Evolutionary conservation across 208 protist species (phyloP).

Genomic region (Leishmania arabica): DNA sequence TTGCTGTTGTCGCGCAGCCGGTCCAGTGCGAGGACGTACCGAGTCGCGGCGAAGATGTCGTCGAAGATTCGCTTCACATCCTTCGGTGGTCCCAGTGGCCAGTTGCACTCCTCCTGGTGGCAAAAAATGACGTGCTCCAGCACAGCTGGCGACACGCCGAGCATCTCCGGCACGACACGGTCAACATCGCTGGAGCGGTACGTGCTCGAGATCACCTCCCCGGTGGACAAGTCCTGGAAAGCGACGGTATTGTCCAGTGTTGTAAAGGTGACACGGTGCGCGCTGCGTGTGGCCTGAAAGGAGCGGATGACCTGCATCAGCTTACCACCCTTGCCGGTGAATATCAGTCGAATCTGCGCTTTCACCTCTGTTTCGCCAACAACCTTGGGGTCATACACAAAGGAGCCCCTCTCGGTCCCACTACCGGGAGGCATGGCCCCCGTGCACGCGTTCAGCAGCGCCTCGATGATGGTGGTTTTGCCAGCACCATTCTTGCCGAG

Average conservation of each 20-base stretch:
- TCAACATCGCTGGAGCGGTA: conserved; percentile 96
- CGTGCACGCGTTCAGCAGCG: conserved; percentile 96
- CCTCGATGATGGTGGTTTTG: conserved; percentile 99
- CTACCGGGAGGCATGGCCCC: conserved; percentile 97
- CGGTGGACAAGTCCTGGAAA: conserved; percentile 85
- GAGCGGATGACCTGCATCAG: conserved; percentile 92
- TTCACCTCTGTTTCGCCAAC: conserved; percentile 95
- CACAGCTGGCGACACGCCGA: conserved; percentile 97
- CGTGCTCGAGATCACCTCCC: conserved; percentile 81
- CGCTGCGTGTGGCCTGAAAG: conserved; percentile 90
- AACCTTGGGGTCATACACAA: conserved; percentile 98
- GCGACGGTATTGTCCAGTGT: conserved; percentile 95
- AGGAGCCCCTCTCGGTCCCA: conserved; percentile 91
- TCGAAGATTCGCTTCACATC: conserved; percentile 99
- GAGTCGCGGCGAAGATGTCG: conserved; percentile 98
- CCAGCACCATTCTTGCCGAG: conserved; percentile 97
- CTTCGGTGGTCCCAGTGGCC: conserved; percentile 93
- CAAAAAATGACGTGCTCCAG: conserved; percentile 98
- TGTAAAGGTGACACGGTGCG: conserved; percentile 90
- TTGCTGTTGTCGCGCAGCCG: conserved; percentile 85
- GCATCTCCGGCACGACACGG: conserved; percentile 94
- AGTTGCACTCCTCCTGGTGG: conserved; percentile 98
- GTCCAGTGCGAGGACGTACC: conserved; percentile 92
- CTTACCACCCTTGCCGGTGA: conserved; percentile 83
- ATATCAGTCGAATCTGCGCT: conserved; percentile 96